Conservation (phyloP, 805 yeast genomes). For the Starmerella etchellsii region DNA sequence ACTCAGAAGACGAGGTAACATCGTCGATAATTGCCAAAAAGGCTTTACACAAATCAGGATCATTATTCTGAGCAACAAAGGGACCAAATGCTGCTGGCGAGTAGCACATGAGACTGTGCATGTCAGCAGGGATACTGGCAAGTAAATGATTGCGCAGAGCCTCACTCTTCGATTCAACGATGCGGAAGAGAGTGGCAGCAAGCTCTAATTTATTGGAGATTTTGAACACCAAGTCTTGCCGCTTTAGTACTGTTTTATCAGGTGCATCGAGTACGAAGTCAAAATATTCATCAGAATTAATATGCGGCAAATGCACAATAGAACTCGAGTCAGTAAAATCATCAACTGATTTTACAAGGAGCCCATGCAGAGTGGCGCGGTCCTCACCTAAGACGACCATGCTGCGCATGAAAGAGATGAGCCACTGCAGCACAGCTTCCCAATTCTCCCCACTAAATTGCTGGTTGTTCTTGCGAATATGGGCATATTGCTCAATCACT, state of each 20-base stretch:
- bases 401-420: slow-evolving; percentile 15
- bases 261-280: slow-evolving; percentile 20
- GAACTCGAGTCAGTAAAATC: neutral
- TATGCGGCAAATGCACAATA: neutral
- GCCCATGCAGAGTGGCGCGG: neutral
- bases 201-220: slow-evolving; percentile 19
- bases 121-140: slow-evolving; percentile 17
- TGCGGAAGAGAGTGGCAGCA: slow-evolving; percentile 18
- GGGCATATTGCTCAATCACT: slow-evolving; percentile 42
- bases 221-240: slow-evolving; percentile 19
- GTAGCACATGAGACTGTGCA: slow-evolving; percentile 3
- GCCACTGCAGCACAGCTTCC: neutral
- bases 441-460: neutral
- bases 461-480: neutral
- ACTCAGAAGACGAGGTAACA: slow-evolving; percentile 2
- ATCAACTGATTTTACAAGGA: too few species aligned
- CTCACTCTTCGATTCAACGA: neutral
- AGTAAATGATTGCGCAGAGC: slow-evolving; percentile 13
- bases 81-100: slow-evolving; percentile 7
- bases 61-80: slow-evolving; percentile 1
- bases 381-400: slow-evolving; percentile 20
- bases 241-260: slow-evolving; percentile 4
- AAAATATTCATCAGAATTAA: slow-evolving; percentile 16
- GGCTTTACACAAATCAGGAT: neutral
- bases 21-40: slow-evolving; percentile 8